Base-by-base conservation (phyloP, 1,284 basidiomycete genomes). In the Pseudozyma pruni region DNA sequence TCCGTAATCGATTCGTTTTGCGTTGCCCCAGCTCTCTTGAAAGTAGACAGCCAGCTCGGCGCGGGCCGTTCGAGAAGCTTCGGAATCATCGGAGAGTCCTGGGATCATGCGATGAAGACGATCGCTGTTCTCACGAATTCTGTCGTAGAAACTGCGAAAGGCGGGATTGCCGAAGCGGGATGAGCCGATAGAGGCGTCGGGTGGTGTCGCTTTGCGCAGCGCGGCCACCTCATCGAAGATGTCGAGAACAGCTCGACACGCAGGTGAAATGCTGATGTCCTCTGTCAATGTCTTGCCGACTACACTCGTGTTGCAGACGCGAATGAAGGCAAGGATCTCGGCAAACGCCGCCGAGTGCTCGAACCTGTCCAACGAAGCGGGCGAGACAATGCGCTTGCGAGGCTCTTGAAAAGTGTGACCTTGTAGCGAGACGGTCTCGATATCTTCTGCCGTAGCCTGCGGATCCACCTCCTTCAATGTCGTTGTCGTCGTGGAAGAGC, bases 121-220 rank as follows among this genome's bases (percentile, higher is more conserved):
- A 45, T 61, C 22, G 78, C 86, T 72, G 75, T 90, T 91, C 83
- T 90, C 86, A 17, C 85, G 80, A 14, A 98, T 85, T 75, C 89
- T 88, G 83, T 95, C 92, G 78, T 95, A 93, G 78, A 98, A 94
- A 0, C 88, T 88, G 75, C 91, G 87, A 84, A 99, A 99, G 0
- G 95, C 95, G 1, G 95, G 94, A 83, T 99, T 99, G 2, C 95
- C 96, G 77, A 99, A 99, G 23, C 96, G 86, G 40, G 94, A 97
- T 1, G 90, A 89, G 62, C 90, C 88, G 81, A 97, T 97, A 72
- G 94, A 90, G 2, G 56, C 60, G 20, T 95, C 89, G 0, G 94
- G 89, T 3, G 95, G 95, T 0, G 89, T 93, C 2, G 29, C 90
- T 84, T 37, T 85, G 78, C 79, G 92, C 2, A 81, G 48, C 8